Percentiles rank a stretch among this genome's conserved stretches.
Conservation (phyloP, 1,284 basidiomycete species). For the Baeospora myosura region DNA sequence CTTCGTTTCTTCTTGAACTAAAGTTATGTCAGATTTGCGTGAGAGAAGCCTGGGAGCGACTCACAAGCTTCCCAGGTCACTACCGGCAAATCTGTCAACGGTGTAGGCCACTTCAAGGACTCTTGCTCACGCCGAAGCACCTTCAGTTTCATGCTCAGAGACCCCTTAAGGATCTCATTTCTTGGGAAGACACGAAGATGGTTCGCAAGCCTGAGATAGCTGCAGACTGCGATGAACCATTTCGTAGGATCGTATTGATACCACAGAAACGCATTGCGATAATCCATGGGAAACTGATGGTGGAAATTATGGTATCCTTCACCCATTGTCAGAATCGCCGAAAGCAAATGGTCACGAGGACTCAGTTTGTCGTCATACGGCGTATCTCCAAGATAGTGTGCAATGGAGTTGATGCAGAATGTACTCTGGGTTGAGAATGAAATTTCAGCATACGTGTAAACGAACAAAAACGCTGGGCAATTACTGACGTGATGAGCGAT, state of each 20-base stretch:
- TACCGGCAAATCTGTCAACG: conserved; percentile 59
- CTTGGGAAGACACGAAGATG: conserved; percentile 72
- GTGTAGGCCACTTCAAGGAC: conserved; percentile 62
- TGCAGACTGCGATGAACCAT: conserved; percentile 69
- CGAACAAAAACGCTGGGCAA: not conserved
- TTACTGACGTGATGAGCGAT: conserved; percentile 72
- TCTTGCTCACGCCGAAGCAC: conserved; percentile 56
- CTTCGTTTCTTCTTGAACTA: conserved; percentile 58
- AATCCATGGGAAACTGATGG: conserved; percentile 81
- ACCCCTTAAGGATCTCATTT: conserved; percentile 76
- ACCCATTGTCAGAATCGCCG: conserved; percentile 72
- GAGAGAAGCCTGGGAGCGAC: conserved; percentile 17
- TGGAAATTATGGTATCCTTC: conserved; percentile 90
- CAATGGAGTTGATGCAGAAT: conserved; percentile 82
- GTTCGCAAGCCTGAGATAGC: conserved; percentile 57
- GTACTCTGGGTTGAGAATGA: conserved; percentile 48
- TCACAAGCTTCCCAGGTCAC: conserved; percentile 71
- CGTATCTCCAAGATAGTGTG: conserved; percentile 77
- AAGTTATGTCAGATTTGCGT: not conserved
- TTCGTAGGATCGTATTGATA: conserved; percentile 75
- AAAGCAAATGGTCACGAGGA: conserved; percentile 70
- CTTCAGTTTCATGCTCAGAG: conserved; percentile 79
- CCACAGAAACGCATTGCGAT: conserved; percentile 78
- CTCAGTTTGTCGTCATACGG: conserved; percentile 85
- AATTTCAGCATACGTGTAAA: not conserved